A percentile compares a stretch with the other conserved stretches of the same genome.
Conservation (phyloP, 305 asterid species). For the Fraxinus platypoda region DNA sequence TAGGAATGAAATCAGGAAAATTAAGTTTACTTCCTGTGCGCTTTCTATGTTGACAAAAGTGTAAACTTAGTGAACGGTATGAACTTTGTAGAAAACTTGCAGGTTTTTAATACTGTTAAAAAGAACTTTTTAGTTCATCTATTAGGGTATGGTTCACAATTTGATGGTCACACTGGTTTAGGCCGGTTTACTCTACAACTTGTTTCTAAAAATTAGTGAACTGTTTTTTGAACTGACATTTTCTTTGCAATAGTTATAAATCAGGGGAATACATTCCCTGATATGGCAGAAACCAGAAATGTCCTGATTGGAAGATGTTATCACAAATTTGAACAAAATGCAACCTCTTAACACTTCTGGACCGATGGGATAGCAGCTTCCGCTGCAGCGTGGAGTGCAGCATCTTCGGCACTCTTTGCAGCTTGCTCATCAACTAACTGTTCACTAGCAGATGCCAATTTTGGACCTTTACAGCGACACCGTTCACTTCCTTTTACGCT, state of each 20-base stretch:
- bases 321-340: neutral
- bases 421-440: neutral
- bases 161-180: neutral
- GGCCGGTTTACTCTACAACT: neutral
- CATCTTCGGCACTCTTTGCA: neutral
- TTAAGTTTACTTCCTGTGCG: neutral
- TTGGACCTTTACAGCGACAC: neutral
- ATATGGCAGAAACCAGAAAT: neutral
- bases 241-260: neutral
- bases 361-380: neutral
- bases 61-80: neutral
- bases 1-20: constrained; percentile 35
- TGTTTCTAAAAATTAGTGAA: neutral
- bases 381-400: neutral
- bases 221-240: neutral
- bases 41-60: neutral
- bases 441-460: neutral
- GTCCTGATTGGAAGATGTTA: neutral
- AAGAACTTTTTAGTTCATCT: neutral
- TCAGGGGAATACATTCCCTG: neutral
- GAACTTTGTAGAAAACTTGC: neutral
- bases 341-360: neutral
- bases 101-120: neutral
- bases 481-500: neutral
- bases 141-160: neutral